Percentiles rank a stretch among this genome's conserved stretches.
Conservation (phyloP, 768 basidiomycete species). For the Gymnopilus dilepis region DNA sequence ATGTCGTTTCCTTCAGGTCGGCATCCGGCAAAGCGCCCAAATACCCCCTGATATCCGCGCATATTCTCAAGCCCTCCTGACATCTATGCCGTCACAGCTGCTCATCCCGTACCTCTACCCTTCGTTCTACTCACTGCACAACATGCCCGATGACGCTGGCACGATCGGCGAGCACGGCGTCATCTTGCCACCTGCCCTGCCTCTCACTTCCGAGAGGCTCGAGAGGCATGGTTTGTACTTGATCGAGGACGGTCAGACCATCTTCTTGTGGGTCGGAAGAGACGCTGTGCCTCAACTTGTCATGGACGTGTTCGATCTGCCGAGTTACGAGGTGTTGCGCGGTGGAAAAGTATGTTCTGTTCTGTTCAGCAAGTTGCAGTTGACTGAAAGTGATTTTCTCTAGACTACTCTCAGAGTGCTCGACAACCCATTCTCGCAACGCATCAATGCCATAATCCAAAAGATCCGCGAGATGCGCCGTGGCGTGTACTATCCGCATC, state of each 20-base stretch:
- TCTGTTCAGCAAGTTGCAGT: too few relatives aligned
- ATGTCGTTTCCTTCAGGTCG: constrained; percentile 59
- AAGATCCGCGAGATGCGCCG: constrained; percentile 95
- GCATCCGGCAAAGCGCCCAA: constrained; percentile 92
- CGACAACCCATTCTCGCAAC: constrained; percentile 95
- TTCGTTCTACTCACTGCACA: constrained; percentile 93
- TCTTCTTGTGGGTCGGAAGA: constrained; percentile 98
- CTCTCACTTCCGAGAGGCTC: constrained; percentile 92
- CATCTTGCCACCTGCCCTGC: constrained; percentile 85
- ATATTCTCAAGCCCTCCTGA: constrained; percentile 91
- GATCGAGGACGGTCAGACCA: constrained; percentile 96
- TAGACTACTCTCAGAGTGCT: constrained; percentile 90
- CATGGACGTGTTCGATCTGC: constrained; percentile 92
- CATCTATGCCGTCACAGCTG: constrained; percentile 88
- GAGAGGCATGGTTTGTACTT: constrained; percentile 95
- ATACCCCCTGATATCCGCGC: constrained; percentile 97
- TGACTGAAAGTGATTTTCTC: too few relatives aligned
- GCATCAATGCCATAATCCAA: constrained; percentile 91
- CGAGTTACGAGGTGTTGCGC: constrained; percentile 85
- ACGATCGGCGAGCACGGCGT: constrained; percentile 90
- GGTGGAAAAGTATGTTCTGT: constrained; percentile 81
- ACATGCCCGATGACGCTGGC: constrained; percentile 94
- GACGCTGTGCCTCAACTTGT: constrained; percentile 97
- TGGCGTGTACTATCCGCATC: constrained; percentile 90
- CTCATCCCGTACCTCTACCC: constrained; percentile 96